These are phyloP conservation scores for Lachnellula suecica DNA, from an alignment of 2,329 filamentous ascomycete species.

Conservation along the genomic window DNA sequence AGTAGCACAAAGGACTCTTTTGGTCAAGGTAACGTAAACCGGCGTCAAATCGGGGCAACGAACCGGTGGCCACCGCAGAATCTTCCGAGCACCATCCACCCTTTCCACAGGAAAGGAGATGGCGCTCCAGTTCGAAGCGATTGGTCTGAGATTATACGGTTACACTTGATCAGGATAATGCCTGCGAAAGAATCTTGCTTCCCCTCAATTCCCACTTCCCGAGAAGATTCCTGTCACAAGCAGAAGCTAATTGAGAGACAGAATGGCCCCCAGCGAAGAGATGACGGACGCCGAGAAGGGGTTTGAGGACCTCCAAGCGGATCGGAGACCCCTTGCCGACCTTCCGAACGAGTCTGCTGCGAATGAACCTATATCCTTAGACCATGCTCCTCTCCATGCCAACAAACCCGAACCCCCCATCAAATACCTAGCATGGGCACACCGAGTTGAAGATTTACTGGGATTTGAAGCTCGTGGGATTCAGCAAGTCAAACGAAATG, in stretches of 20 bases:
- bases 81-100: slow-evolving; percentile 8
- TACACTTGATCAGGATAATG: slow-evolving; percentile 98
- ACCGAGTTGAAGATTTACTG: slow-evolving; percentile 23
- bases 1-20: slow-evolving; percentile 17
- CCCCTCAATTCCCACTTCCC: slow-evolving; percentile 34
- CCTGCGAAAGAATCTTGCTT: slow-evolving; percentile 98
- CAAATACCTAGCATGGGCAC: slow-evolving; percentile 17
- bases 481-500: slow-evolving; percentile 52
- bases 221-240: not conserved
- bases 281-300: slow-evolving; percentile 24
- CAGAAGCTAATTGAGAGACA: slow-evolving; percentile 22
- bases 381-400: slow-evolving; percentile 15
- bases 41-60: slow-evolving; percentile 19
- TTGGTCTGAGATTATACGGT: slow-evolving; percentile 84
- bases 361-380: not conserved
- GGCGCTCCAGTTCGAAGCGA: slow-evolving; percentile 8
- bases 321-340: not conserved
- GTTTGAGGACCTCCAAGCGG: not conserved
- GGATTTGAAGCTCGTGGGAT: slow-evolving; percentile 56
- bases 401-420: slow-evolving; percentile 12
- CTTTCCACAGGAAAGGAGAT: slow-evolving; percentile 8
- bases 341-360: slow-evolving; percentile 1
- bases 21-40: slow-evolving; percentile 25
- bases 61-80: slow-evolving; percentile 24
- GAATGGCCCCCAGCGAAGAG: slow-evolving; percentile 18